Conservation (phyloP, 169 alveolate genomes). For the Plasmodium sp. region DNA sequence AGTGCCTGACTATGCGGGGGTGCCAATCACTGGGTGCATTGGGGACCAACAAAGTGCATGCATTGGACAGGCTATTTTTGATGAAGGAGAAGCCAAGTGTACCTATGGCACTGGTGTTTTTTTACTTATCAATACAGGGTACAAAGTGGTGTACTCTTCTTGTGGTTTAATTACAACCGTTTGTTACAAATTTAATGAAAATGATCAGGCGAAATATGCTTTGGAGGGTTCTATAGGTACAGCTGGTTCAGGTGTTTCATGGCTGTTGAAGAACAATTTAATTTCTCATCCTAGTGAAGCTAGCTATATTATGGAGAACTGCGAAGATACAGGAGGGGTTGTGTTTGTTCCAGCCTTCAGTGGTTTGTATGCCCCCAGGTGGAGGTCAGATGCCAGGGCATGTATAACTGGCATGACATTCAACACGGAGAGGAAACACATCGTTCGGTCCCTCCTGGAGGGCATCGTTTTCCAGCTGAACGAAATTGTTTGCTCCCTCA, state of each 20-base stretch:
- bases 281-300: slow-evolving; percentile 80
- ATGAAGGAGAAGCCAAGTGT: slow-evolving; percentile 90
- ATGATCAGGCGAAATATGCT: slow-evolving; percentile 87
- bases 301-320: slow-evolving; percentile 79
- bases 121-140: slow-evolving; percentile 91
- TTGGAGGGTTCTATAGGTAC: slow-evolving; percentile 96
- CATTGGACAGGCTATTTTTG: slow-evolving; percentile 91
- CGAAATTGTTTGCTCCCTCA: slow-evolving; percentile 82
- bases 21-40: slow-evolving; percentile 89
- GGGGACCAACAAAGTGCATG: slow-evolving; percentile 96
- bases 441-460: slow-evolving; percentile 91
- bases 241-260: slow-evolving; percentile 93
- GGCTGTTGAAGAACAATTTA: slow-evolving; percentile 88
- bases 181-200: slow-evolving; percentile 86
- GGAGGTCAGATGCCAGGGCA: slow-evolving; percentile 95
- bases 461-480: slow-evolving; percentile 91
- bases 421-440: slow-evolving; percentile 89
- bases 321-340: slow-evolving; percentile 91
- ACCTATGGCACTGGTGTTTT: slow-evolving; percentile 97
- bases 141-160: slow-evolving; percentile 84
- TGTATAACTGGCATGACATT: slow-evolving; percentile 91
- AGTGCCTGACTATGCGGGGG: slow-evolving; percentile 80
- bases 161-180: slow-evolving; percentile 94
- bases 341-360: slow-evolving; percentile 94
- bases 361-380: slow-evolving; percentile 96